Conservation (phyloP, 2,329 filamentous ascomycete genomes). For the Talaromyces sp. region DNA sequence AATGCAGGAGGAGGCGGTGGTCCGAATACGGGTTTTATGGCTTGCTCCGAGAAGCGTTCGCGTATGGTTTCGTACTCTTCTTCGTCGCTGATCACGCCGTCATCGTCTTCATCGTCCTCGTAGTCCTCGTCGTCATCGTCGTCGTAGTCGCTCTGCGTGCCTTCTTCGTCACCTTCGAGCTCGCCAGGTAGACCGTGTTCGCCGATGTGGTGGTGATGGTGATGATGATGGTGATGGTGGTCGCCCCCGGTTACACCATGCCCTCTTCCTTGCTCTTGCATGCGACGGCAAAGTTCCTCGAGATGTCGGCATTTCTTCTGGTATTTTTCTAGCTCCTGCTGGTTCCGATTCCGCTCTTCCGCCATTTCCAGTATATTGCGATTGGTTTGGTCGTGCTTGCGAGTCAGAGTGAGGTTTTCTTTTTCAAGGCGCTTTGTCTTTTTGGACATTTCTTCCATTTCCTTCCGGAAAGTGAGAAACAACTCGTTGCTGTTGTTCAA, state of each 20-base stretch:
- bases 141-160: conserved; percentile 48
- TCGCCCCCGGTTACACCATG: conserved; percentile 56
- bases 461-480: conserved; percentile 93
- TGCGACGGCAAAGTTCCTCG: conserved; percentile 88
- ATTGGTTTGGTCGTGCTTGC: conserved; percentile 90
- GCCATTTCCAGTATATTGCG: conserved; percentile 97
- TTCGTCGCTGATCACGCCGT: conserved; percentile 54
- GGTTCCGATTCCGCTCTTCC: conserved; percentile 74
- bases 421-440: conserved; percentile 96
- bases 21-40: conserved; percentile 40
- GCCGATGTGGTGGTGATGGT: conserved; percentile 24
- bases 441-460: conserved; percentile 99
- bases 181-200: conserved; percentile 28
- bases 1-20: conserved; percentile 49
- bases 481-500: conserved; percentile 97
- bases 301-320: conserved; percentile 85
- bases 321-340: conserved; percentile 72
- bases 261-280: conserved; percentile 90
- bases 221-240: conserved; percentile 16
- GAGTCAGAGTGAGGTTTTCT: conserved; percentile 84
- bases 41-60: conserved; percentile 21
- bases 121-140: conserved; percentile 56
- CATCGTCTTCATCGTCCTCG: conserved; percentile 60
- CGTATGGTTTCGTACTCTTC: conserved; percentile 45
- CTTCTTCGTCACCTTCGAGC: conserved; percentile 50